A percentile compares a stretch with the other conserved stretches of the same genome.
phyloP scores from a whole-genome alignment of 805 yeast species.

The Saccharomycopsis oosterbeekiorum region DNA sequence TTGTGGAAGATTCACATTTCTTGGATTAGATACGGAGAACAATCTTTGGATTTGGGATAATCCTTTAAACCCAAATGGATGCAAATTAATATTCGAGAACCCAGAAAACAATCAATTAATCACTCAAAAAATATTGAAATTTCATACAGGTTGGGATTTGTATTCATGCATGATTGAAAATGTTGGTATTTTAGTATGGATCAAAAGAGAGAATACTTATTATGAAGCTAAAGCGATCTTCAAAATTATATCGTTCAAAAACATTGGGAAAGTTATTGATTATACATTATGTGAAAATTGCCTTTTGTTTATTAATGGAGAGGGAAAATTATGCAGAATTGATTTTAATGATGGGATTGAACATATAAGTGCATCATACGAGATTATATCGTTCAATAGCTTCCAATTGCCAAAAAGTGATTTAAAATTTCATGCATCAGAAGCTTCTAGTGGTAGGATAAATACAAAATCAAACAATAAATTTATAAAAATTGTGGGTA shows the following conservation, averaged over 20 bases:
- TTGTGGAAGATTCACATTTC: constrained; percentile 56
- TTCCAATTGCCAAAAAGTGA: constrained; percentile 23
- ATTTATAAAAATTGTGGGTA: constrained; percentile 45
- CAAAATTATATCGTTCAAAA: constrained; percentile 28
- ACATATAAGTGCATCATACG: constrained; percentile 14
- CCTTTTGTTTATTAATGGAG: constrained; percentile 38
- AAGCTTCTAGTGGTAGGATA: background rate
- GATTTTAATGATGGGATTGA: constrained; percentile 19
- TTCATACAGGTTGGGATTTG: constrained; percentile 61
- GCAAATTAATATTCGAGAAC: constrained; percentile 32
- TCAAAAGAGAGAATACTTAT: constrained; percentile 23
- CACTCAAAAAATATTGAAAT: constrained; percentile 24
- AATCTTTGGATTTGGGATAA: constrained; percentile 57
- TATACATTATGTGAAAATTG: constrained; percentile 45
- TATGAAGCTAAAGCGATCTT: constrained; percentile 31
- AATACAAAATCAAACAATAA: constrained; percentile 20
- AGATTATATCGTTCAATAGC: constrained; percentile 26
- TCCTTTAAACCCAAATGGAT: constrained; percentile 32
- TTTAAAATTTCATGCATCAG: background rate
- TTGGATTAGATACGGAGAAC: constrained; percentile 44
- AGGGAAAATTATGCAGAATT: constrained; percentile 33
- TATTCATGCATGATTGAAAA: constrained; percentile 39
- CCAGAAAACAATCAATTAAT: constrained; percentile 1
- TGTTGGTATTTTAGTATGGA: constrained; percentile 55
- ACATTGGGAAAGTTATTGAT: constrained; percentile 36